Conservation (phyloP, 1,139 yeast species). For the Taiozyma sp. region DNA sequence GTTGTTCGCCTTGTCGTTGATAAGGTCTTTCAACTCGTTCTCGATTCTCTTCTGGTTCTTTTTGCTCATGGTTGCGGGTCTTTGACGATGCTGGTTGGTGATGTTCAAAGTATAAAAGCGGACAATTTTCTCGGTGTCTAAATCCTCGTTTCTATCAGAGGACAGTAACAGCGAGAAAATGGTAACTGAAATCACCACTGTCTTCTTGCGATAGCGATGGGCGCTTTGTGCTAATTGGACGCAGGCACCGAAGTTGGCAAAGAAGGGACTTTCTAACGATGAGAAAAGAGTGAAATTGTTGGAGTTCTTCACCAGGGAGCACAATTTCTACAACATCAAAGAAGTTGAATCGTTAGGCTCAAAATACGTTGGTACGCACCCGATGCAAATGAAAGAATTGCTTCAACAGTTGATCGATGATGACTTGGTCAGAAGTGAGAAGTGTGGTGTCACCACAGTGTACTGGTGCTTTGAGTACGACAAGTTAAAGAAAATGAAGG, state of each 20-base stretch:
- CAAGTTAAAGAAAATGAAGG: conserved; percentile 24
- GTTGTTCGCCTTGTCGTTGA: conserved; percentile 36
- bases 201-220: neutral
- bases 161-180: neutral
- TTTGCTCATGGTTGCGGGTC: conserved; percentile 17
- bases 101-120: neutral
- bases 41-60: conserved; percentile 24
- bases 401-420: conserved; percentile 42
- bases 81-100: neutral
- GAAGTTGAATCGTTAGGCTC: conserved; percentile 45
- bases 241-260: conserved; percentile 24
- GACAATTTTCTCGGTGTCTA: neutral
- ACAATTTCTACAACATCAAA: conserved; percentile 41
- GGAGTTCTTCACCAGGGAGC: conserved; percentile 36
- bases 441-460: conserved; percentile 47
- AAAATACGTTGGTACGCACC: conserved; percentile 38
- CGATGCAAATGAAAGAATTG: conserved; percentile 47
- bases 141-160: neutral
- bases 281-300: conserved; percentile 36
- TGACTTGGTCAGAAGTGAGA: conserved; percentile 40
- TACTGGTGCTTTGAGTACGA: conserved; percentile 50
- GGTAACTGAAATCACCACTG: neutral
- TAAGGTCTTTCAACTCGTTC: conserved; percentile 30
- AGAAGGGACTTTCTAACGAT: conserved; percentile 32
- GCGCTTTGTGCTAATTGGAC: neutral